Conservation (phyloP, 139 green algal species). For the Chlorella sp. region DNA sequence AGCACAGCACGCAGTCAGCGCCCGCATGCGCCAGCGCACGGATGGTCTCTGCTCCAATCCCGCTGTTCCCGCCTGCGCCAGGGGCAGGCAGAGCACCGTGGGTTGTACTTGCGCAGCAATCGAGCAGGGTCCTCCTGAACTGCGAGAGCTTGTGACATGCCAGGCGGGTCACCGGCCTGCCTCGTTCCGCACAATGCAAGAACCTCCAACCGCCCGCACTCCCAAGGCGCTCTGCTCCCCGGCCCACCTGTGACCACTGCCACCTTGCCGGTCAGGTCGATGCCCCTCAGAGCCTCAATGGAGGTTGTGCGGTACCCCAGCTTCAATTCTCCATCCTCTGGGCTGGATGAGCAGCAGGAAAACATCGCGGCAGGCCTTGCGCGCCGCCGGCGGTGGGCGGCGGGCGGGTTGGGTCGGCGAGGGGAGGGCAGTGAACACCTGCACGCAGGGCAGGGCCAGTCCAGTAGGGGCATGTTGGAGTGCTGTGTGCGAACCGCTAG, state of each 20-base stretch:
- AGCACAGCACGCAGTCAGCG: slow-evolving; percentile 67
- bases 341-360: background rate
- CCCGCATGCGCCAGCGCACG: slow-evolving; percentile 56
- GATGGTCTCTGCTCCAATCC: slow-evolving; percentile 76
- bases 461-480: too few relatives aligned
- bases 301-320: slow-evolving; percentile 32
- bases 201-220: background rate
- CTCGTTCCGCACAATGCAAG: background rate
- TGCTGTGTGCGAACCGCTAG: too few relatives aligned
- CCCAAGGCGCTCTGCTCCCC: background rate
- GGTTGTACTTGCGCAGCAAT: background rate
- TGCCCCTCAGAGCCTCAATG: slow-evolving; percentile 39
- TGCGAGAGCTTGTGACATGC: background rate
- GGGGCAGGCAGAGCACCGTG: background rate
- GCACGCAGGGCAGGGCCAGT: too few relatives aligned
- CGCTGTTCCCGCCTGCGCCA: slow-evolving; percentile 42
- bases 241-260: slow-evolving; percentile 38
- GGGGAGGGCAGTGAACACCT: too few relatives aligned
- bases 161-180: background rate
- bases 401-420: too few relatives aligned
- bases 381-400: too few relatives aligned
- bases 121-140: too few relatives aligned
- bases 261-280: slow-evolving; percentile 42
- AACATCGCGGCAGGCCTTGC: background rate
- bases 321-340: background rate